Conservation (phyloP, 2,329 filamentous ascomycete genomes). For the Bertia moriformis region DNA sequence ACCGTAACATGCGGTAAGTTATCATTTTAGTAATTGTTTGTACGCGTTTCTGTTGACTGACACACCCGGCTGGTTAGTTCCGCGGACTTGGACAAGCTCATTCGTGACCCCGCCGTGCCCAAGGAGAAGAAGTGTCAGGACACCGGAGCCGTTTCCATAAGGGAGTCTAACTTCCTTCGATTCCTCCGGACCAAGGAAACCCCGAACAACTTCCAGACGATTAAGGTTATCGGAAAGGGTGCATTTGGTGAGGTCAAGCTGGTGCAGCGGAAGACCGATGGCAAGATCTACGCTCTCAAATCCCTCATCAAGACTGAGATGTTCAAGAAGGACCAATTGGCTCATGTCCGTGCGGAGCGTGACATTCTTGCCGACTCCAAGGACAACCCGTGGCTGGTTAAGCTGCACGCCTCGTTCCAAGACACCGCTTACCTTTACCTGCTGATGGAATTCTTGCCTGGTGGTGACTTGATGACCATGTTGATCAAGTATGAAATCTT, state of each 20-base stretch:
- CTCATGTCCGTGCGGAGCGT: slow-evolving; percentile 91
- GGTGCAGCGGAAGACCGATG: slow-evolving; percentile 88
- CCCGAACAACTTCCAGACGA: slow-evolving; percentile 84
- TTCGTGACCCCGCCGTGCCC: background rate
- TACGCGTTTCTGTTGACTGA: no score
- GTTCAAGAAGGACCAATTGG: slow-evolving; percentile 98
- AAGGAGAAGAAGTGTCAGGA: slow-evolving; percentile 1
- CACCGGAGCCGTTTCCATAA: background rate
- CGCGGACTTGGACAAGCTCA: background rate
- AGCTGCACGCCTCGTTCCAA: slow-evolving; percentile 96
- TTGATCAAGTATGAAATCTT: slow-evolving; percentile 99
- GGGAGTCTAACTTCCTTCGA: slow-evolving; percentile 22
- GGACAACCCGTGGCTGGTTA: slow-evolving; percentile 99
- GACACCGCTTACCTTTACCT: slow-evolving; percentile 94
- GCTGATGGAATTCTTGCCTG: slow-evolving; percentile 97
- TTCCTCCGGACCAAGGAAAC: slow-evolving; percentile 88
- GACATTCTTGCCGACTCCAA: slow-evolving; percentile 86
- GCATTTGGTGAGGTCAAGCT: slow-evolving; percentile 97
- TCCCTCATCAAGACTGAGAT: slow-evolving; percentile 97
- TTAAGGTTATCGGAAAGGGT: slow-evolving; percentile 98
- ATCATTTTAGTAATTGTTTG: no score
- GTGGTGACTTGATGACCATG: slow-evolving; percentile 99
- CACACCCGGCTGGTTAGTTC: no score
- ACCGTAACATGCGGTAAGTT: slow-evolving; percentile 46
- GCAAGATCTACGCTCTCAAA: slow-evolving; percentile 96